Evolutionary conservation across 2,329 filamentous ascomycete species (phyloP).

Genomic region (Neonectria coccinea): DNA sequence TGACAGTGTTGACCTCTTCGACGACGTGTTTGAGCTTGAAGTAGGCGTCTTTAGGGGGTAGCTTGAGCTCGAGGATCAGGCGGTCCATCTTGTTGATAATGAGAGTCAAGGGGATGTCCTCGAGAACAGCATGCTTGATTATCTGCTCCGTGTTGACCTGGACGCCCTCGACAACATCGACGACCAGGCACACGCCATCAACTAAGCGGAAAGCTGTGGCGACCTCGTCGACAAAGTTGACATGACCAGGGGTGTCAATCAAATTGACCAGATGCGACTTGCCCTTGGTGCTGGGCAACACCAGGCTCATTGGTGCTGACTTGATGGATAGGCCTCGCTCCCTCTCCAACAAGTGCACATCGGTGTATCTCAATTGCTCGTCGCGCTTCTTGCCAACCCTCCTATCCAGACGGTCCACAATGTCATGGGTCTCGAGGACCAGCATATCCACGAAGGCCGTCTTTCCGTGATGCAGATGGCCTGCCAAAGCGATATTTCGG

Average conservation of each 20-base stretch:
- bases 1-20: slow-evolving; percentile 96
- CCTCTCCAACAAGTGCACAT: slow-evolving; percentile 88
- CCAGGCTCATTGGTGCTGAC: slow-evolving; percentile 91
- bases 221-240: slow-evolving; percentile 98
- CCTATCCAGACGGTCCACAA: slow-evolving; percentile 81
- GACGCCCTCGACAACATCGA: slow-evolving; percentile 99
- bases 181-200: slow-evolving; percentile 91
- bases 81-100: slow-evolving; percentile 98
- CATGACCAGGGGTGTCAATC: slow-evolving; percentile 95
- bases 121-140: slow-evolving; percentile 93
- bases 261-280: slow-evolving; percentile 97
- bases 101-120: slow-evolving; percentile 88
- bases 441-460: slow-evolving; percentile 99
- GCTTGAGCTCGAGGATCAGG: slow-evolving; percentile 90
- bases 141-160: slow-evolving; percentile 97
- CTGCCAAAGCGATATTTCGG: slow-evolving; percentile 90
- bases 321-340: slow-evolving; percentile 94
- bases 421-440: slow-evolving; percentile 93
- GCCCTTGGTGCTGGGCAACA: slow-evolving; percentile 86
- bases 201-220: slow-evolving; percentile 87
- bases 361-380: slow-evolving; percentile 94
- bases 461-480: slow-evolving; percentile 97
- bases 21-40: slow-evolving; percentile 99
- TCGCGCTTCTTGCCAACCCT: slow-evolving; percentile 84
- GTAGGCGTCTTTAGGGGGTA: slow-evolving; percentile 95